Conservation (phyloP, 192 early-diverging fungal species). For the Umbelopsis vinacea region DNA sequence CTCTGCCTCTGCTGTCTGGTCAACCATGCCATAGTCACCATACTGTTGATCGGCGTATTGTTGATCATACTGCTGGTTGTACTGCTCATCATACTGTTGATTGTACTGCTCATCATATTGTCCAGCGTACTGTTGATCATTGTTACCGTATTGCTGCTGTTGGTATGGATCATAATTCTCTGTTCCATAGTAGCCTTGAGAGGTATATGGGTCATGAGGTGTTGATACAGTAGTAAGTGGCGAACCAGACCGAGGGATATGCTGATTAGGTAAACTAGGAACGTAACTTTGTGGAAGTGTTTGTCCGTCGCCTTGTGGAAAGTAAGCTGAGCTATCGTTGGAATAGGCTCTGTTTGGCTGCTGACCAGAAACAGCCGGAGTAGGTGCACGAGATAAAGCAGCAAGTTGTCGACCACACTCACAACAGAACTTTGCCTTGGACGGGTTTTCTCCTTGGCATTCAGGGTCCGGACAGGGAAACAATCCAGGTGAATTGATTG, state of each 20-base stretch:
- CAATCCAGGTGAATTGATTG: neutral
- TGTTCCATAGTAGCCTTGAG: slow-evolving; percentile 5
- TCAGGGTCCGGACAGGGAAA: slow-evolving; percentile 48
- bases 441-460: slow-evolving; percentile 58
- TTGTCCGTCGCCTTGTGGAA: neutral
- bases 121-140: neutral
- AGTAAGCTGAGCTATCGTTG: neutral
- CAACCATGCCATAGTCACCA: neutral
- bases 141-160: slow-evolving; percentile 9
- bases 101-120: slow-evolving; percentile 1
- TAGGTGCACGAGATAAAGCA: slow-evolving; percentile 42
- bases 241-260: neutral
- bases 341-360: neutral
- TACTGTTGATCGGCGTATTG: neutral
- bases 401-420: slow-evolving; percentile 60
- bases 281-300: neutral
- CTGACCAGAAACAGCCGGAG: slow-evolving; percentile 33
- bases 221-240: neutral
- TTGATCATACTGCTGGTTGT: slow-evolving; percentile 9
- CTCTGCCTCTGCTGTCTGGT: neutral
- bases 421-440: slow-evolving; percentile 60
- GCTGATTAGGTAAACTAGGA: neutral
- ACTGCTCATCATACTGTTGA: neutral
- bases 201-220: neutral
- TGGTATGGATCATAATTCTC: slow-evolving; percentile 2